phyloP scores from a whole-genome alignment of 495 filamentous ascomycete genomes.

The Tuber indicum region DNA sequence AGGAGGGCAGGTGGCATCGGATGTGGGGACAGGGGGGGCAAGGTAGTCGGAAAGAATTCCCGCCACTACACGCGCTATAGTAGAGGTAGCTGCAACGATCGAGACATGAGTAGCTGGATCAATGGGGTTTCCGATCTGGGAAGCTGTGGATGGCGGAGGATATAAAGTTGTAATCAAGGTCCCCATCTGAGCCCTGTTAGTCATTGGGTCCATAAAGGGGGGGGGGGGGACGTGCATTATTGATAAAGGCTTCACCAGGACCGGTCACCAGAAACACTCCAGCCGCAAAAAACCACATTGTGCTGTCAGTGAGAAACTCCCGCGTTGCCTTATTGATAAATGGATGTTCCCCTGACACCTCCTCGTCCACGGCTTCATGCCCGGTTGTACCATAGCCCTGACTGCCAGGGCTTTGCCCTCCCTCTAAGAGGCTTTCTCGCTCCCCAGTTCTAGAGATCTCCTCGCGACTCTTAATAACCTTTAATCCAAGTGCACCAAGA shows the following conservation, averaged over 20 bases:
- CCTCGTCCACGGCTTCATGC: conserved; percentile 28
- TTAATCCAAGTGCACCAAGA: conserved; percentile 64
- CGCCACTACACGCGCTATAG: conserved; percentile 75
- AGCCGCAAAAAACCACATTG: conserved; percentile 89
- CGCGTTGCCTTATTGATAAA: conserved; percentile 82
- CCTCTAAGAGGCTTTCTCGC: conserved; percentile 28
- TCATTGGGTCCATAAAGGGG: conserved; percentile 5
- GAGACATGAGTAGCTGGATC: conserved; percentile 86
- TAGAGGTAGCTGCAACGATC: conserved; percentile 82
- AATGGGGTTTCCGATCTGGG: conserved; percentile 45
- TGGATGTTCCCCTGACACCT: conserved; percentile 50
- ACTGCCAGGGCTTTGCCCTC: conserved; percentile 6
- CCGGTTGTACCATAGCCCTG: conserved; percentile 20
- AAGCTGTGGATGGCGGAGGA: conserved; percentile 50
- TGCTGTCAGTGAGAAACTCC: conserved; percentile 73
- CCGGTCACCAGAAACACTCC: conserved; percentile 95
- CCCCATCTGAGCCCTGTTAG: conserved; percentile 55
- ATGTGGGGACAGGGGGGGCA: conserved; percentile 56
- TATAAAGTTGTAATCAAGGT: conserved; percentile 86
- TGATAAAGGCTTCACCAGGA: conserved; percentile 93
- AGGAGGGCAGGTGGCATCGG: conserved; percentile 33
- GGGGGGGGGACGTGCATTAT: conserved; percentile 54
- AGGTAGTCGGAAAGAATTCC: conserved; percentile 83
- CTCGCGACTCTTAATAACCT: conserved; percentile 52
- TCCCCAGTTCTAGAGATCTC: conserved; percentile 51